A percentile compares a stretch with the other conserved stretches of the same genome.
phyloP scores from a whole-genome alignment of 1,284 basidiomycete species.

The Rhodotorula sp. region DNA sequence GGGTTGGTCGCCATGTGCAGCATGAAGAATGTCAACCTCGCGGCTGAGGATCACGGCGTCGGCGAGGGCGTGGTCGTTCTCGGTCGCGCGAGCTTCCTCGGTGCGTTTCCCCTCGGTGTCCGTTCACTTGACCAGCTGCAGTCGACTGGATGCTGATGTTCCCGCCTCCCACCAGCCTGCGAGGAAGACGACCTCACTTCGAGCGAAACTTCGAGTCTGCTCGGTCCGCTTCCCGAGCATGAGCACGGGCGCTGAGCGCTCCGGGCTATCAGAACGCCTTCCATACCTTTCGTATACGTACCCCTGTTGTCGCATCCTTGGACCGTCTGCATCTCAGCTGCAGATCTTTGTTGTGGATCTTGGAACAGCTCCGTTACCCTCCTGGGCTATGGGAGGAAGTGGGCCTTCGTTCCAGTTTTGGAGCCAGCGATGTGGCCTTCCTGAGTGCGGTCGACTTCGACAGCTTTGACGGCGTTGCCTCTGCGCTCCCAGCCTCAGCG shows the following conservation, averaged over 20 bases:
- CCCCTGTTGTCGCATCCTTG: not conserved
- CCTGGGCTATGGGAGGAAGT: too few species aligned
- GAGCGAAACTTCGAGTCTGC: conserved; percentile 7
- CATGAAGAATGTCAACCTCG: conserved; percentile 42
- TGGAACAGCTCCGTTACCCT: too few species aligned
- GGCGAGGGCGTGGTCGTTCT: conserved; percentile 40
- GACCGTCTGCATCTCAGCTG: too few species aligned
- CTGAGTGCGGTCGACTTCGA: too few species aligned
- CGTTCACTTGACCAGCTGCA: too few species aligned
- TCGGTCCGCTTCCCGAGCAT: conserved; percentile 1
- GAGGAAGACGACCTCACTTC: conserved; percentile 14
- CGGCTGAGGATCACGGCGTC: conserved; percentile 22
- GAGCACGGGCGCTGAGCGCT: not conserved
- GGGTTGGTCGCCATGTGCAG: conserved; percentile 32
- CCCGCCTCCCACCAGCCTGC: not conserved
- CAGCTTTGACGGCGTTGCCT: too few species aligned
- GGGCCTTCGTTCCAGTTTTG: too few species aligned
- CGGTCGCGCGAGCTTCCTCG: conserved; percentile 35
- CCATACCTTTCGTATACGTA: not conserved
- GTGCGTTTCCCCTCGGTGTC: conserved; percentile 13
- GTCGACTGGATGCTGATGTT: not conserved
- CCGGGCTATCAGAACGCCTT: not conserved
- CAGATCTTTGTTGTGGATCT: too few species aligned
- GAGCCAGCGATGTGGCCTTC: too few species aligned
- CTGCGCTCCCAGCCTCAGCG: too few species aligned